These are phyloP conservation scores for Fusarium mangiferae DNA, from an alignment of 2,329 filamentous ascomycete genomes.

Conservation along the genomic window DNA sequence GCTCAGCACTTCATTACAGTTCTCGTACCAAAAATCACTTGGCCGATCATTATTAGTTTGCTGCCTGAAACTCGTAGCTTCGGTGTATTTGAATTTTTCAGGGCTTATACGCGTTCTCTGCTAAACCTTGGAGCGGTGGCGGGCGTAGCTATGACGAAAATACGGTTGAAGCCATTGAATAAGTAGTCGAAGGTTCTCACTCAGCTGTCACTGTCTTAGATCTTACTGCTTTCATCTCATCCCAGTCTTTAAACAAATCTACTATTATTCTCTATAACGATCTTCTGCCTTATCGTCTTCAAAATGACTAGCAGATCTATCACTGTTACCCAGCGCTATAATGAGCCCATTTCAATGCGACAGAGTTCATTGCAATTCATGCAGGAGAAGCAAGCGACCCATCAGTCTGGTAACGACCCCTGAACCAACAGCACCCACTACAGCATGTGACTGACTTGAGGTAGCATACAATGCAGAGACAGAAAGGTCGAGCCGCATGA, in stretches of 20 bases:
- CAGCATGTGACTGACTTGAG: slow-evolving; percentile 16
- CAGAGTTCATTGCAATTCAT: background rate
- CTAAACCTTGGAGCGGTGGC: background rate
- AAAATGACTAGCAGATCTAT: slow-evolving; percentile 17
- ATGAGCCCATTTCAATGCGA: background rate
- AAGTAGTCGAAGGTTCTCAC: slow-evolving; percentile 15
- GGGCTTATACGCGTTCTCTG: background rate
- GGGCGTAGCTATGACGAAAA: background rate
- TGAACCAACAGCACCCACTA: slow-evolving; percentile 6
- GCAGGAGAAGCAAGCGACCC: slow-evolving; percentile 2
- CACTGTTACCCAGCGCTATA: slow-evolving; percentile 8
- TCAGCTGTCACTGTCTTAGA: background rate
- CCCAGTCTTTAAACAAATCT: background rate
- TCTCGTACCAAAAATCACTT: background rate
- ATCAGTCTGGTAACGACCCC: slow-evolving; percentile 24
- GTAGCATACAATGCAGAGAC: slow-evolving; percentile 15
- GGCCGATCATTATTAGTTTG: slow-evolving; percentile 9
- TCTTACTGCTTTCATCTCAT: background rate
- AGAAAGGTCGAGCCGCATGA: background rate
- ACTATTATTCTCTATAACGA: background rate
- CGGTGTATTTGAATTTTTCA: background rate
- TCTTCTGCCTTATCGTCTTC: background rate
- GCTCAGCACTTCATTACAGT: background rate
- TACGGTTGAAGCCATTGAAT: background rate
- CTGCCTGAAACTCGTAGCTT: slow-evolving; percentile 8